These are phyloP conservation scores for Colletotrichum tabaci DNA, from an alignment of 2,329 filamentous ascomycete genomes.

Conservation along the genomic window DNA sequence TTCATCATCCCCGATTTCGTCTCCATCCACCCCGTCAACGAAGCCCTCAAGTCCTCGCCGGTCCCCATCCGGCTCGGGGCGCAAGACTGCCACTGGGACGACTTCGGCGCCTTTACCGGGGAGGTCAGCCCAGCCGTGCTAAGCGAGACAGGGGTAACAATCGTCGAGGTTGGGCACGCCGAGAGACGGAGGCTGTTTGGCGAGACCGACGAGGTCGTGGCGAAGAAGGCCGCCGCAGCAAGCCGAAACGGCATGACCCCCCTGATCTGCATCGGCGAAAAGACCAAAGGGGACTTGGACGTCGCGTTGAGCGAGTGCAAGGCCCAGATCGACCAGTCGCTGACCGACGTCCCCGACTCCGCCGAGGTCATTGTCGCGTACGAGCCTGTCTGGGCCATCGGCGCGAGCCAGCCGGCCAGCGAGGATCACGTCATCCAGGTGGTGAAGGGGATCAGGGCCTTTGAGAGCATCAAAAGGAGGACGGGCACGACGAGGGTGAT, in stretches of 20 bases:
- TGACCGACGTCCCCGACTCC: constrained; percentile 72
- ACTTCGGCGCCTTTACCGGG: constrained; percentile 82
- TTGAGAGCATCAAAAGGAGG: constrained; percentile 66
- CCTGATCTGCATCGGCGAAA: constrained; percentile 86
- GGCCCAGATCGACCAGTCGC: constrained; percentile 74
- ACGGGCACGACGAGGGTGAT: constrained; percentile 76
- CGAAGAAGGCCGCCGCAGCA: constrained; percentile 78
- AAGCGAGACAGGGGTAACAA: constrained; percentile 75
- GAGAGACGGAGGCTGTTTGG: constrained; percentile 81
- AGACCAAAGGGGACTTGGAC: constrained; percentile 64
- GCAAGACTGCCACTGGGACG: constrained; percentile 81
- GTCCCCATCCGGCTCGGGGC: constrained; percentile 75
- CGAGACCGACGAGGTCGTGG: constrained; percentile 80
- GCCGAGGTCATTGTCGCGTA: constrained; percentile 85
- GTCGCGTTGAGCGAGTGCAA: constrained; percentile 77
- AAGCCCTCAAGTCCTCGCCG: constrained; percentile 60
- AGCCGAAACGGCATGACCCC: constrained; percentile 80
- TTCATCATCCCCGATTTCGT: constrained; percentile 87
- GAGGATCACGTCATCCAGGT: constrained; percentile 82
- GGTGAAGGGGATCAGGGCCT: constrained; percentile 72
- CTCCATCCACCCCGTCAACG: constrained; percentile 69
- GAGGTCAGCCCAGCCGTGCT: constrained; percentile 81
- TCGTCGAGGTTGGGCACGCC: constrained; percentile 87
- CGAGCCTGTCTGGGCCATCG: constrained; percentile 92
- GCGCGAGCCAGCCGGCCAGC: constrained; percentile 78